Evolutionary conservation across 2,329 filamentous ascomycete species (phyloP), one percentile per base, ranked within the genome.

Genomic region (Fusarium pseudonygamai): DNA sequence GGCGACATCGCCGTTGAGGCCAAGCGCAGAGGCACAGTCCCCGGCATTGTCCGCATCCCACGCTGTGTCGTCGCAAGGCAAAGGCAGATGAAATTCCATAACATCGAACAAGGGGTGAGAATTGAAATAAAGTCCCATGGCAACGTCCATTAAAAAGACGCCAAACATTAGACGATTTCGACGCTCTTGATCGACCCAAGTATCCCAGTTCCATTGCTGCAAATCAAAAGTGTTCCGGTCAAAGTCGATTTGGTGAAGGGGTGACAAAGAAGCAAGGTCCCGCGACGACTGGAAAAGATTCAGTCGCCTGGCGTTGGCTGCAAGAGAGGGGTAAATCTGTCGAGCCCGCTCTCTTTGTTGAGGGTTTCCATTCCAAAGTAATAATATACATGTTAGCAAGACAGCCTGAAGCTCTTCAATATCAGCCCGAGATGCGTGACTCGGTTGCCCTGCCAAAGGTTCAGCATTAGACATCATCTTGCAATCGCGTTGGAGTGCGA

Each of bases 81-180:
- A 83, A n/a, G 92, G 91, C 42, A 94, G 80, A 36, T 86, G 85
- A 57, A 94, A 85, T 73, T 93, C 91, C 39, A 90, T 85, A 14
- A 86, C 82, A 66, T 93, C 89, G 46, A 94, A 89, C 49, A 89
- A 85, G 20, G 91, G 87, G 15, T 86, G 81, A n/a, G 83, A 82
- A 79, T 94, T 94, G 85, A 93, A 94, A 79, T 91, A 94, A 26
- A 94, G 87, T 24, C 89, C 89, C 78, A 92, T 87, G 16, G 91
- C 89, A 22, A 87, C 85, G 77, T 94, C 92, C 39, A 88, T 84
- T 24, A 93, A 82, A 77, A 90, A 91, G 6, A 93, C 85, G 75
- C 89, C 86, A 76, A 90, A 90, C 85, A 93, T 88, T 24, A 91
- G 81, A 45, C 92, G 87, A 36, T 89, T 88, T 46, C 91, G 88